phyloP scores from a whole-genome alignment of 169 alveolate genomes.

The Babesia bovis region DNA sequence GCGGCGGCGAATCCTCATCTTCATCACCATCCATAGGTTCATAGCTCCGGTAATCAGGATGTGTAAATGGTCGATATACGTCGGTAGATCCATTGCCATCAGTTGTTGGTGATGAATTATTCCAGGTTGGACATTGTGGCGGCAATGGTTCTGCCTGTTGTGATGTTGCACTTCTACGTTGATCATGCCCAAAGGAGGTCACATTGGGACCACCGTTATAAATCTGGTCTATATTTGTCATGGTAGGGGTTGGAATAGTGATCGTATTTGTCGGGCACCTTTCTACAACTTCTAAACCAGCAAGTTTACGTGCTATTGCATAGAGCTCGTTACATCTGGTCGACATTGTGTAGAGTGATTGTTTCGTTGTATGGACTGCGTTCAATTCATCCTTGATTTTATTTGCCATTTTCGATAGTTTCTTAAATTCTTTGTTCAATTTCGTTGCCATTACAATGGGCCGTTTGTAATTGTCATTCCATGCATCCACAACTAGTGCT shows the following conservation, averaged over 20 bases:
- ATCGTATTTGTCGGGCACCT: background rate
- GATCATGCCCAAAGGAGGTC: background rate
- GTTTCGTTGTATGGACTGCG: conserved; percentile 12
- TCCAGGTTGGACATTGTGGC: background rate
- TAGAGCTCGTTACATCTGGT: conserved; percentile 24
- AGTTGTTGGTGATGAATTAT: background rate
- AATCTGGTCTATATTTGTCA: background rate
- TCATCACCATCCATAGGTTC: background rate
- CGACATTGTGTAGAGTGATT: conserved; percentile 25
- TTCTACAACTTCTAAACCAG: conserved; percentile 1
- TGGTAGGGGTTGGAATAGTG: no score
- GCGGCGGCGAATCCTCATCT: no score
- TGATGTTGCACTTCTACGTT: background rate
- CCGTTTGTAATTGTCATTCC: conserved; percentile 30
- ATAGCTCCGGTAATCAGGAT: no score
- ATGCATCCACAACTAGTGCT: conserved; percentile 7
- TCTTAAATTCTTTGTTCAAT: conserved; percentile 1
- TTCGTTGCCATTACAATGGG: conserved; percentile 20
- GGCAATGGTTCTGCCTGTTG: background rate
- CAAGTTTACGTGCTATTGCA: conserved; percentile 9
- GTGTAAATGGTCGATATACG: no score
- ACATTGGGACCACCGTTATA: background rate
- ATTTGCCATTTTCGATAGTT: background rate
- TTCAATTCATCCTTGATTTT: conserved; percentile 2
- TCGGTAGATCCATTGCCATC: background rate